Base-by-base conservation (phyloP, 1,284 basidiomycete genomes). In the Ceraceosorus bombacis region DNA sequence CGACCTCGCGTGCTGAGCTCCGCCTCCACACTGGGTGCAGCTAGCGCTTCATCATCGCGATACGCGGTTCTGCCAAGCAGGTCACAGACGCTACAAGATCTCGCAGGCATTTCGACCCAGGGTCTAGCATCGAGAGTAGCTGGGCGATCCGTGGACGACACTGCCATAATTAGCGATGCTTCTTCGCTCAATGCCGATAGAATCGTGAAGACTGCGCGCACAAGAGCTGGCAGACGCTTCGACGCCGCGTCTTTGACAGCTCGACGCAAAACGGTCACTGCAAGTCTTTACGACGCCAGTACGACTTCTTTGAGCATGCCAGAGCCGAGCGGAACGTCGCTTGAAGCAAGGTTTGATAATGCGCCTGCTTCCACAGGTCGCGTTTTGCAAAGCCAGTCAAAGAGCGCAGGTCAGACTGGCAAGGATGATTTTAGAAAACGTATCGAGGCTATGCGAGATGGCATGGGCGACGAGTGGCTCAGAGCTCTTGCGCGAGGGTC, bases 381-480 rank as follows among this genome's bases (percentile, higher is more conserved):
- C 53, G 37, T 36, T 12, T 17, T 6, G 40, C 27, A 39, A 13
- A 41, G 13, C 37, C 5, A 41, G 39, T n/a, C 39, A 41, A 38
- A 8, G 10, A 41, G 57, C 38, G 38, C 12, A 27, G 27, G 2
- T 27, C 27, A 27, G 27, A 27, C 27, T 27, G 27, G 27, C 41
- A n/a, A 56, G 7, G 41, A 5, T 12, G 59, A 61, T 15, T 43
- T 61, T 5, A 63, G 72, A 1, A 48, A 63, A 41, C 61, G 68
- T 6, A 77, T 77, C 49, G 74, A 77, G 54, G 67, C 66, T 50
- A 60, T 77, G 49, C 72, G 71, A 49, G 62, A 61, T 37, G 69
- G 71, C 46, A 68, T 72, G 6, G 75, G 75, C 13, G 75, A 77
- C 52, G 74, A 77, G 49, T 77, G 75, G 75, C 55, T 77, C 17